phyloP scores from a whole-genome alignment of 2,329 filamentous ascomycete species.

The Massarina eburnea region DNA sequence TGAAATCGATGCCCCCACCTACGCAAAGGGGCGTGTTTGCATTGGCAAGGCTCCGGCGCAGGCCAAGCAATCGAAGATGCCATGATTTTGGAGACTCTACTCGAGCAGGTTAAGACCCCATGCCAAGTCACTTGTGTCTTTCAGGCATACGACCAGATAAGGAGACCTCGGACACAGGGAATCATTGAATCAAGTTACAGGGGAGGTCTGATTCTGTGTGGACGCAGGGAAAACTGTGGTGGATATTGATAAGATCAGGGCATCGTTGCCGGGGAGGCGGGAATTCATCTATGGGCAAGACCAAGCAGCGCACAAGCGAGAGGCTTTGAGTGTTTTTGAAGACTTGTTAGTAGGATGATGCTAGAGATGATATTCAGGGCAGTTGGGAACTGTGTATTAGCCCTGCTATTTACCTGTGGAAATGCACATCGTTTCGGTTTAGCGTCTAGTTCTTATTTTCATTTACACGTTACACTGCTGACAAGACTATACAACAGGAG shows the following conservation, averaged over 20 bases:
- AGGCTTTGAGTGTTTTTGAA: conserved; percentile 6
- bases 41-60: conserved; percentile 56
- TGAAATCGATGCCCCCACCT: conserved; percentile 8
- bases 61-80: conserved; percentile 57
- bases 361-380: not conserved
- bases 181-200: conserved; percentile 11
- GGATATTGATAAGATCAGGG: conserved; percentile 11
- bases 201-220: conserved; percentile 9
- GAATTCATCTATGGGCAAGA: conserved; percentile 9
- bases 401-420: too few species aligned
- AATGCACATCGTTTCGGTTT: too few species aligned
- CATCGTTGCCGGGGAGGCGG: conserved; percentile 9
- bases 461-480: too few species aligned
- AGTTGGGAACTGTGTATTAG: too few species aligned
- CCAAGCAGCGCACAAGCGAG: conserved; percentile 6
- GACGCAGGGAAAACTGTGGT: conserved; percentile 6
- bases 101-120: conserved; percentile 19
- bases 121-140: conserved; percentile 32
- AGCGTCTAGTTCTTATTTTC: too few species aligned
- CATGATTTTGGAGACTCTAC: conserved; percentile 42
- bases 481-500: too few species aligned
- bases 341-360: too few species aligned
- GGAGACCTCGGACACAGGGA: conserved; percentile 13
- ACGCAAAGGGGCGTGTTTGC: conserved; percentile 31
- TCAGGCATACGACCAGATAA: conserved; percentile 32